A percentile compares a stretch with the other conserved stretches of the same genome.
Conservation (phyloP, 371 early-diverging fungal species). For the Rhizopus microsporus region DNA sequence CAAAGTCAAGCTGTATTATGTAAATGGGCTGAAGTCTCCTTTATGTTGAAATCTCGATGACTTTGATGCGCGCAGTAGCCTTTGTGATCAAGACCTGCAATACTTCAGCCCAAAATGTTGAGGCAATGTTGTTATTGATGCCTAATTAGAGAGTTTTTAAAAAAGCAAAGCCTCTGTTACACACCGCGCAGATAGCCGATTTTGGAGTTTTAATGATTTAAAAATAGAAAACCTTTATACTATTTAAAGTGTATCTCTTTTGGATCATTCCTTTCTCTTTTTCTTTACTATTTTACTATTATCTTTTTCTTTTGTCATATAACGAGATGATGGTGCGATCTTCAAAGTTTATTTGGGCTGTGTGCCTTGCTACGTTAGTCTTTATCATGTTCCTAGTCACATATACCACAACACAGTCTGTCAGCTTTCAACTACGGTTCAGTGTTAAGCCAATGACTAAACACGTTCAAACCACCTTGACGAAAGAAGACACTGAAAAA, state of each 20-base stretch:
- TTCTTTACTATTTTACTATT: constrained; percentile 4
- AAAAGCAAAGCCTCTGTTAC: too few relatives aligned
- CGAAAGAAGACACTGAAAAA: constrained; percentile 24
- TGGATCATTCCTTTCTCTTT: constrained; percentile 7
- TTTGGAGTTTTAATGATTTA: too few relatives aligned
- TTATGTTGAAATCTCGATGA: too few relatives aligned
- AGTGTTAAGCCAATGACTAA: constrained; percentile 8
- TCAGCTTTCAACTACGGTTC: constrained; percentile 21
- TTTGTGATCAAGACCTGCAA: too few relatives aligned
- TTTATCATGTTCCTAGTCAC: constrained; percentile 18
- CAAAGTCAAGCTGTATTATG: too few relatives aligned
- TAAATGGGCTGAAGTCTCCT: too few relatives aligned
- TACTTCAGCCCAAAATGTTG: too few relatives aligned
- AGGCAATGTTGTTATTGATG: too few relatives aligned
- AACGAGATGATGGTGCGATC: constrained; percentile 18
- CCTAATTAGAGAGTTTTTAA: too few relatives aligned
- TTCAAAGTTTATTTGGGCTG: constrained; percentile 24
- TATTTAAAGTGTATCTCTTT: neutral
- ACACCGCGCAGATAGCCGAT: too few relatives aligned
- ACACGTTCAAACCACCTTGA: neutral
- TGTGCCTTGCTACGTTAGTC: constrained; percentile 12
- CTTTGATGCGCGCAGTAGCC: too few relatives aligned
- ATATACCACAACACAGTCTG: constrained; percentile 22
- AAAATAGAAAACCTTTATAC: neutral
- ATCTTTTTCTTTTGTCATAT: neutral